phyloP scores from a whole-genome alignment of 1,284 basidiomycete species.

The Leccinum ponderosum region DNA sequence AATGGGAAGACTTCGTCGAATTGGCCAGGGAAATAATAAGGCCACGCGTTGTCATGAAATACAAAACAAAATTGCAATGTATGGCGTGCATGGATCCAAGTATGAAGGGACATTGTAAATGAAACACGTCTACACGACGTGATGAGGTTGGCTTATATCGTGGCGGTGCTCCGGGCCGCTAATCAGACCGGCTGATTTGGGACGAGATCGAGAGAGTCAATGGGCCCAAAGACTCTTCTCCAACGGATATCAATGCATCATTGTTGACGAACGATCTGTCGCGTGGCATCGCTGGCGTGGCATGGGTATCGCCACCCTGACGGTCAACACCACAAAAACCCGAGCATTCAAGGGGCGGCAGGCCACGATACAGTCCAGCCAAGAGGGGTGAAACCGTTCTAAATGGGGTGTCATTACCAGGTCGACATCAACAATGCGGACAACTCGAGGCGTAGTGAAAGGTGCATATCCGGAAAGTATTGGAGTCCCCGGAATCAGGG shows the following conservation, averaged over 20 bases:
- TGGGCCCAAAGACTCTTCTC: neutral
- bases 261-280: neutral
- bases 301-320: neutral
- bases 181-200: neutral
- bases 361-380: constrained; percentile 2
- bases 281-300: neutral
- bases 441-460: constrained; percentile 18
- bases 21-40: neutral
- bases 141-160: neutral
- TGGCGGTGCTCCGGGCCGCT: neutral
- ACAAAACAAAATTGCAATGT: neutral
- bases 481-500: constrained; percentile 6
- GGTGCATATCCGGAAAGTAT: constrained; percentile 3
- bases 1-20: neutral
- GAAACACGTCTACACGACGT: neutral
- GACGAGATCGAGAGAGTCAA: neutral
- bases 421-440: constrained; percentile 17
- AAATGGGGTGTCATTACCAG: neutral
- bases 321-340: neutral
- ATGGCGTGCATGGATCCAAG: neutral
- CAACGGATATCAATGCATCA: neutral
- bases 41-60: neutral
- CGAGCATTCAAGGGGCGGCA: neutral
- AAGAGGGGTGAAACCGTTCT: constrained; percentile 8
- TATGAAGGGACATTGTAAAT: neutral